Base-by-base conservation (phyloP, 768 basidiomycete species). In the Boletus coccyginus region DNA sequence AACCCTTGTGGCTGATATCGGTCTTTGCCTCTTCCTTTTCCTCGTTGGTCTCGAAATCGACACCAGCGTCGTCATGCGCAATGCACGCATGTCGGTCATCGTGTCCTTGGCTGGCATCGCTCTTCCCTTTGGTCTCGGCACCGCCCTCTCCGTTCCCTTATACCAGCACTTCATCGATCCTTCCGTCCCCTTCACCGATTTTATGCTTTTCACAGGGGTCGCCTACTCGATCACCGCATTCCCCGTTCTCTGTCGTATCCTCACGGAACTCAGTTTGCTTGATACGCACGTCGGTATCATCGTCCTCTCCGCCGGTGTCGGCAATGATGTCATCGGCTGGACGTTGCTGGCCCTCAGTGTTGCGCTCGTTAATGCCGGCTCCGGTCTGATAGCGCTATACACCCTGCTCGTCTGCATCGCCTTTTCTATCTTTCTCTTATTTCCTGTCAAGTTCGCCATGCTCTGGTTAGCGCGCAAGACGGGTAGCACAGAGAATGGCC, bases 21-120 rank as follows among this genome's bases (percentile, higher is more conserved):
- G 92, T 7, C 80, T 92, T 6, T 87, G 87, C 60, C 81, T 94
- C 43, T 94, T 93, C 73, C 81, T 98, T 14, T 98, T 97, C 75
- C 81, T 98, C 57, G 88, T 98, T 40, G 96, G 96, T 4, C 85
- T 96, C 35, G 91, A 93, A 75, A 94, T 97, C 55, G 97, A 98
- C 55, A 74, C 79, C 0, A 73, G 76, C 6, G 77, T 98, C 56
- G 87, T 98, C 71, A 86, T 80, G 63, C 86, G 88, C 39, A 90
- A 92, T 77, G 85, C 81, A 1, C 79, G 84, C 10, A 75, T 86
- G 11, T 90, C 88, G 0, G 72, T 73, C 4, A 78, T 84, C 3
- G 85, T 98, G 51, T 87, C 92, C 1, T 61, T 90, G 2, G 89
- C 87, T 0, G 96, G 96, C 3, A 92, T 98, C 81, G 66, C 83